These are phyloP conservation scores for Jamesozyma hellenica DNA, from an alignment of 805 yeast genomes.

Conservation along the genomic window DNA sequence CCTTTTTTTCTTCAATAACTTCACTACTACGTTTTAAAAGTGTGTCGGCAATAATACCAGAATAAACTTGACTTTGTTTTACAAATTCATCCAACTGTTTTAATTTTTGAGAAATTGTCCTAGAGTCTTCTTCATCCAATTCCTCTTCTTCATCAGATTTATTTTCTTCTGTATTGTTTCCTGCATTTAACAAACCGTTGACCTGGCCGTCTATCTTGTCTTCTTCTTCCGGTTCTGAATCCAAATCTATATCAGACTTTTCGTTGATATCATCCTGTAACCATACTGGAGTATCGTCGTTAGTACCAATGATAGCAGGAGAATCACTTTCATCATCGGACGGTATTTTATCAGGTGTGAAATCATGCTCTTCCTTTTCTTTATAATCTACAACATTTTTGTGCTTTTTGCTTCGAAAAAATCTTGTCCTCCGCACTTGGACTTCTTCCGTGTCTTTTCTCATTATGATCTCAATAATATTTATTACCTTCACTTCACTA, in stretches of 20 bases:
- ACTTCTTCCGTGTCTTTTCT: neutral
- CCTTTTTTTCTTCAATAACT: constrained; percentile 26
- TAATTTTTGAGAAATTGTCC: constrained; percentile 48
- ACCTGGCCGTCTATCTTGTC: constrained; percentile 9
- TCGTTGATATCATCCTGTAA: constrained; percentile 13
- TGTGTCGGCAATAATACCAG: constrained; percentile 76
- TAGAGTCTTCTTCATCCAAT: constrained; percentile 29
- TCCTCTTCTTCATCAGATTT: constrained; percentile 11
- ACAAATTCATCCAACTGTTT: constrained; percentile 62
- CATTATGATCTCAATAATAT: too few relatives aligned
- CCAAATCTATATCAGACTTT: constrained; percentile 15
- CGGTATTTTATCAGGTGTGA: constrained; percentile 15
- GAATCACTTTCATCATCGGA: constrained; percentile 10
- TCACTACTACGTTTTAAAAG: constrained; percentile 39
- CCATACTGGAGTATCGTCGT: constrained; percentile 18
- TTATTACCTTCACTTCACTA: too few relatives aligned
- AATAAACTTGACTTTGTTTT: constrained; percentile 79
- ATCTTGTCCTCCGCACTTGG: constrained; percentile 4
- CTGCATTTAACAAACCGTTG: constrained; percentile 8
- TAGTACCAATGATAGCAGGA: neutral
- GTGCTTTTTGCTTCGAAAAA: neutral
- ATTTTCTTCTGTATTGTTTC: constrained; percentile 3
- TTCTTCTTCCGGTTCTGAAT: constrained; percentile 16
- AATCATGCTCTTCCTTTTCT: constrained; percentile 25
- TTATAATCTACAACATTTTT: constrained; percentile 9